Base-by-base conservation (phyloP, 106 monocot species). In the Acanthochlamys bracteata region DNA sequence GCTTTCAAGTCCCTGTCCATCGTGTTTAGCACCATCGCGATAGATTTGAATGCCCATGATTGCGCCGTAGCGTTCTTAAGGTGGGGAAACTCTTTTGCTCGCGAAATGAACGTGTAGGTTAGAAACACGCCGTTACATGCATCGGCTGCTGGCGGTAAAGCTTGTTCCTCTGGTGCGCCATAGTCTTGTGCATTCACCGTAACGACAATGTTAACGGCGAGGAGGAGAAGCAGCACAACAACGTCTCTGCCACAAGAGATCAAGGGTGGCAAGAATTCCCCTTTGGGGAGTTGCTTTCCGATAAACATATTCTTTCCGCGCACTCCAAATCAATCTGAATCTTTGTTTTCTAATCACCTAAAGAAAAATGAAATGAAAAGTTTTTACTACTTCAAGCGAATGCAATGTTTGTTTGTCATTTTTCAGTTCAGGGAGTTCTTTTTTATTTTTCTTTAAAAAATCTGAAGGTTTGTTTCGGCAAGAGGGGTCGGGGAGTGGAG, bases 61-160 rank as follows among this genome's bases (percentile, higher is more conserved):
- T 98, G 98, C 6, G 91, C 92, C 55, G 91, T 74, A 2, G 88
- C 85, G 40, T 98, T 98, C 76, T 98, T 98, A 6, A 92, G 61
- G 45, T 77, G 75, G 15, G 75, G 98, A 69, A 67, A 98, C 72
- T 88, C 98, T 66, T 79, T 92, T 7, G n/a, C 19, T 10, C 89
- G 70, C 10, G 73, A 73, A 4, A 63, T 33, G 71, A 88, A 92
- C 10, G 57, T 86, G 78, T 98, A 90, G 39, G 82, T 73, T 11
- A 90, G 12, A 78, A 80, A 90, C 47, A 85, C 69, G 56, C 85
- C 85, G 42, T 77, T 55, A 69, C 89, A 90, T 27, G 52, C 65
- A 23, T 83, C 79, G 7, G 61, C 71, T 11, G 78, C 85, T n/a
- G 76, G 74, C 1, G 85, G 77, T 2, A 72, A 64, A 0, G 76